phyloP scores from a whole-genome alignment of 495 filamentous ascomycete genomes.

The Aspergillus ostianus region DNA sequence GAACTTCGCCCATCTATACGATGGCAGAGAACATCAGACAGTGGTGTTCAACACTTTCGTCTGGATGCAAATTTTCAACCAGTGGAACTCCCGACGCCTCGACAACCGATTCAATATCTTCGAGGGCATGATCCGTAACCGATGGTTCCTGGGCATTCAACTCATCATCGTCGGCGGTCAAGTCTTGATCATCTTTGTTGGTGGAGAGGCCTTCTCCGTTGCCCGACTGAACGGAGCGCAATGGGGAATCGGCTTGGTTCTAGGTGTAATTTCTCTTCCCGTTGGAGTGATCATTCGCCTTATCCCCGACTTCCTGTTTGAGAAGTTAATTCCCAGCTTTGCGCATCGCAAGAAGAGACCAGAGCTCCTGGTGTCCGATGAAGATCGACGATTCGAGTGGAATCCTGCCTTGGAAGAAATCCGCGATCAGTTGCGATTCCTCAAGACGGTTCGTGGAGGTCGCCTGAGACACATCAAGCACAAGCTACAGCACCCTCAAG shows the following conservation, averaged over 20 bases:
- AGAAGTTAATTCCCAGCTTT: constrained; percentile 52
- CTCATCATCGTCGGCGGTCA: constrained; percentile 81
- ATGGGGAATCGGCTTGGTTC: constrained; percentile 72
- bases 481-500: constrained; percentile 76
- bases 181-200: constrained; percentile 74
- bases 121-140: constrained; percentile 75
- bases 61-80: constrained; percentile 95
- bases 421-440: constrained; percentile 74
- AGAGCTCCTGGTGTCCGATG: constrained; percentile 65
- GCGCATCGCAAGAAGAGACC: constrained; percentile 49
- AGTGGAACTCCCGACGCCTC: constrained; percentile 79
- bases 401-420: constrained; percentile 64
- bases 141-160: constrained; percentile 81
- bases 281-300: constrained; percentile 70
- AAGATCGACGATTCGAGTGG: constrained; percentile 68
- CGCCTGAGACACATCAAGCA: constrained; percentile 85
- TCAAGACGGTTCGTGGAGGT: constrained; percentile 72
- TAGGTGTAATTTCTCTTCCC: constrained; percentile 69
- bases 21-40: constrained; percentile 49
- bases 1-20: constrained; percentile 70
- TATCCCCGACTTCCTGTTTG: constrained; percentile 66
- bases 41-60: constrained; percentile 90
- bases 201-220: constrained; percentile 68
- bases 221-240: constrained; percentile 59
- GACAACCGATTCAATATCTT: constrained; percentile 92